Conservation (phyloP, 345 rosid genomes). For the Crucihimalaya himalaica region DNA sequence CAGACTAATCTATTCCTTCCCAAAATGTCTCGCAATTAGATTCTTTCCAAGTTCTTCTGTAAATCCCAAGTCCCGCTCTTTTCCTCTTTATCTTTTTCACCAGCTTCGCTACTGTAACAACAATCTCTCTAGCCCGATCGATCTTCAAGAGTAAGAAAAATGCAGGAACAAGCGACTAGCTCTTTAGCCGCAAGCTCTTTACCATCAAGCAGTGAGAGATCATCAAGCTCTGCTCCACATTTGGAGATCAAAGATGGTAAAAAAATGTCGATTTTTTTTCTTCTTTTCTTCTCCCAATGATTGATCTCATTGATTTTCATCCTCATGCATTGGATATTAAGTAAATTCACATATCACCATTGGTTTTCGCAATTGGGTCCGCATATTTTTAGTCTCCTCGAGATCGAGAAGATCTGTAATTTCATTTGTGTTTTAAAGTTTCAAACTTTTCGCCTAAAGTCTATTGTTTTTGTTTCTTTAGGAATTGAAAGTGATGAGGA, state of each 20-base stretch:
- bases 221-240: conserved; percentile 92
- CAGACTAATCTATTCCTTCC: conserved; percentile 26
- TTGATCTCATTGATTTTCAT: conserved; percentile 19
- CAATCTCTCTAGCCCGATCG: not conserved
- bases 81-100: conserved; percentile 29
- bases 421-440: not conserved
- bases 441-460: not conserved
- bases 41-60: conserved; percentile 30
- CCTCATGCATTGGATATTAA: conserved; percentile 8
- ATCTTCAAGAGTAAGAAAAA: conserved; percentile 34
- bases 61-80: conserved; percentile 62
- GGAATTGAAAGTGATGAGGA: conserved; percentile 98
- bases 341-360: not conserved
- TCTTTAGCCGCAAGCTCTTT: conserved; percentile 75
- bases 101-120: not conserved
- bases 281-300: not conserved
- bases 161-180: conserved; percentile 90
- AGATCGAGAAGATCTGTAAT: conserved; percentile 35
- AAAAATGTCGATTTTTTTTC: no score
- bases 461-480: conserved; percentile 5
- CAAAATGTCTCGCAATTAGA: conserved; percentile 26
- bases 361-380: conserved; percentile 33
- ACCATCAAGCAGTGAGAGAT: conserved; percentile 93
- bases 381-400: conserved; percentile 16
- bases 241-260: conserved; percentile 82